phyloP scores from a whole-genome alignment of 768 basidiomycete species.

The Mycena crocata region DNA sequence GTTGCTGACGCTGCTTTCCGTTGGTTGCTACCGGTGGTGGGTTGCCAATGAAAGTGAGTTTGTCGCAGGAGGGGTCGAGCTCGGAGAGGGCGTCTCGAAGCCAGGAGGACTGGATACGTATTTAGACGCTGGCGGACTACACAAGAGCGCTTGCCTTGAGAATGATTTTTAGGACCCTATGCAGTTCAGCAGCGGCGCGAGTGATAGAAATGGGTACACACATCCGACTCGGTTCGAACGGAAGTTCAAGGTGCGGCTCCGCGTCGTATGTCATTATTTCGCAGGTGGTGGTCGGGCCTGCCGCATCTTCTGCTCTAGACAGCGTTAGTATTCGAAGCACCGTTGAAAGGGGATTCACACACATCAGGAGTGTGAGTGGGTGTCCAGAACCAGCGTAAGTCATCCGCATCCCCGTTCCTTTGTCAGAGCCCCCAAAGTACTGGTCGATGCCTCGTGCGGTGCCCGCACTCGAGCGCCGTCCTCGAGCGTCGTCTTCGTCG shows the following conservation, averaged over 20 bases:
- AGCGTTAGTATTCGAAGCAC: neutral
- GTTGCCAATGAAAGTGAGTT: constrained; percentile 84
- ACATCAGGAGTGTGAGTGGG: constrained; percentile 86
- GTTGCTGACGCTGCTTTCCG: constrained; percentile 41
- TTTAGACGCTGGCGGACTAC: constrained; percentile 2
- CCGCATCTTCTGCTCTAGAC: constrained; percentile 77
- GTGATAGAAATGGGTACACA: constrained; percentile 45
- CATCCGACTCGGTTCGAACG: constrained; percentile 78
- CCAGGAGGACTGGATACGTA: constrained; percentile 79
- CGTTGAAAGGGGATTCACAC: constrained; percentile 44
- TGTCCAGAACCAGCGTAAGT: constrained; percentile 82
- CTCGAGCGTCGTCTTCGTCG: constrained; percentile 50
- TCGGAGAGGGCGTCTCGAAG: constrained; percentile 93
- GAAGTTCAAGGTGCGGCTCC: constrained; percentile 83
- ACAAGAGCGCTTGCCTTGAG: constrained; percentile 68
- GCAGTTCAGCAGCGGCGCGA: neutral
- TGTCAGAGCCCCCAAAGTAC: constrained; percentile 68
- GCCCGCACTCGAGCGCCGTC: constrained; percentile 46
- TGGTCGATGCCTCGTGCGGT: constrained; percentile 59
- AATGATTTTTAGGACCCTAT: constrained; percentile 82
- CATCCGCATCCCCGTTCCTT: constrained; percentile 88
- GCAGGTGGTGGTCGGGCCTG: constrained; percentile 88
- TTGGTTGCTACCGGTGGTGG: constrained; percentile 56
- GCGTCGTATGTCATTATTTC: constrained; percentile 89
- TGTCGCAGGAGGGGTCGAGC: constrained; percentile 89